Evolutionary conservation across 306 rosid species (phyloP).

Genomic region (Trifolium pratense): DNA sequence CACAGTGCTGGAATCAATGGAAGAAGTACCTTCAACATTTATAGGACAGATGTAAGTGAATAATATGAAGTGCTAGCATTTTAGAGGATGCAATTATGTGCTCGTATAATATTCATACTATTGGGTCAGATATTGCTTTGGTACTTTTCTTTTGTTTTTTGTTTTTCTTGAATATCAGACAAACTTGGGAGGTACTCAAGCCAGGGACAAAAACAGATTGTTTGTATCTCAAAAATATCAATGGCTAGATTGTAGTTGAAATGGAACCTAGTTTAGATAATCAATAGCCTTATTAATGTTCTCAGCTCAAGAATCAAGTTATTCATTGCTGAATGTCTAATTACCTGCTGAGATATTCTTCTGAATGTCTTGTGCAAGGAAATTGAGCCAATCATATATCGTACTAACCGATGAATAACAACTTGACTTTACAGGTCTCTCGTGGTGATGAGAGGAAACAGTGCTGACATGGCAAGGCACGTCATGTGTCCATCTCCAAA

Average conservation of each 20-base stretch:
- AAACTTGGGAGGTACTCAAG: slow-evolving; percentile 33
- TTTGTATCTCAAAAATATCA: slow-evolving; percentile 21
- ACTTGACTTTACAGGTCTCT: slow-evolving; percentile 66
- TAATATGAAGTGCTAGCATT: slow-evolving; percentile 43
- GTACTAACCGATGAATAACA: neutral
- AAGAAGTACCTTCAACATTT: slow-evolving; percentile 52
- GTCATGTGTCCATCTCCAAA: slow-evolving; percentile 89
- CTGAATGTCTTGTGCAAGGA: slow-evolving; percentile 21
- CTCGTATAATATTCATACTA: slow-evolving; percentile 25
- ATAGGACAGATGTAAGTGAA: slow-evolving; percentile 49
- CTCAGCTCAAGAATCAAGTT: slow-evolving; percentile 30
- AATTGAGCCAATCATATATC: slow-evolving; percentile 4
- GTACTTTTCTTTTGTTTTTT: slow-evolving; percentile 18
- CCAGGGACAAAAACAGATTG: slow-evolving; percentile 28
- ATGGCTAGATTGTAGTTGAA: slow-evolving; percentile 37
- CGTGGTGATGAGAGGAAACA: slow-evolving; percentile 95
- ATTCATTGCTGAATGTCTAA: slow-evolving; percentile 8
- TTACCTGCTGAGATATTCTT: slow-evolving; percentile 20
- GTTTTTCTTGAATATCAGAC: slow-evolving; percentile 25
- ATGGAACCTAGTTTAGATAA: slow-evolving; percentile 22
- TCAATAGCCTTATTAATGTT: slow-evolving; percentile 1
- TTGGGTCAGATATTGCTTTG: slow-evolving; percentile 40
- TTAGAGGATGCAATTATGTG: slow-evolving; percentile 44
- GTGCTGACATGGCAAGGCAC: slow-evolving; percentile 97
- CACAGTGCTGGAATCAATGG: slow-evolving; percentile 53